Conservation (phyloP, 805 yeast species). For the Candida schatavii region DNA sequence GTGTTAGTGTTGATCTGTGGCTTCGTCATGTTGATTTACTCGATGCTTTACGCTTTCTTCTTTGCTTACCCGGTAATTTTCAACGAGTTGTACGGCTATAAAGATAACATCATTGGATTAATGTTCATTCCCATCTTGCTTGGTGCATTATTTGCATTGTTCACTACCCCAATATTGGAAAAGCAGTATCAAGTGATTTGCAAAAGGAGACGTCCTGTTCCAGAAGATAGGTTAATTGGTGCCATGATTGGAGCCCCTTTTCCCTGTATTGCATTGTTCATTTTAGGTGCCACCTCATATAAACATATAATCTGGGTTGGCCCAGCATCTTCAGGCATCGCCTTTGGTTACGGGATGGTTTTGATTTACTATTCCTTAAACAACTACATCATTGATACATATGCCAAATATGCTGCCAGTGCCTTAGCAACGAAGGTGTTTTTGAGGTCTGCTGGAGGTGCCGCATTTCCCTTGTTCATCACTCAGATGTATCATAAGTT, state of each 20-base stretch:
- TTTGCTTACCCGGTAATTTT: constrained; percentile 93
- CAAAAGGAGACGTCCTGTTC: constrained; percentile 58
- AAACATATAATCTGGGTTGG: constrained; percentile 67
- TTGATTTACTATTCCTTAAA: constrained; percentile 57
- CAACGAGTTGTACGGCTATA: constrained; percentile 68
- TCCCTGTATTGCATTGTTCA: constrained; percentile 77
- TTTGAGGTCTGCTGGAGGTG: constrained; percentile 80
- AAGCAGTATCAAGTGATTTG: constrained; percentile 51
- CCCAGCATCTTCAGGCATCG: constrained; percentile 57
- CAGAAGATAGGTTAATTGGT: constrained; percentile 78
- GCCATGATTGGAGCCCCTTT: constrained; percentile 83
- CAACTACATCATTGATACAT: constrained; percentile 88
- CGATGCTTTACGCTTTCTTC: constrained; percentile 89
- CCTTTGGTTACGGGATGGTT: constrained; percentile 63
- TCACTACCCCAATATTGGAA: constrained; percentile 76
- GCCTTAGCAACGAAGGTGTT: constrained; percentile 83
- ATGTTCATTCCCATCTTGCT: constrained; percentile 89
- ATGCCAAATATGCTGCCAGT: constrained; percentile 75
- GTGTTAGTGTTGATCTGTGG: constrained; percentile 80
- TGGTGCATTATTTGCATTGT: constrained; percentile 74
- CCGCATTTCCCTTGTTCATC: constrained; percentile 80
- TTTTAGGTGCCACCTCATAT: constrained; percentile 75
- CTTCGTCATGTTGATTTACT: constrained; percentile 85
- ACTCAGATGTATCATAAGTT: constrained; percentile 73
- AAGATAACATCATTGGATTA: constrained; percentile 76